Conservation (phyloP, 352 stramenopile genomes). For the Phytophthora colocasiae region DNA sequence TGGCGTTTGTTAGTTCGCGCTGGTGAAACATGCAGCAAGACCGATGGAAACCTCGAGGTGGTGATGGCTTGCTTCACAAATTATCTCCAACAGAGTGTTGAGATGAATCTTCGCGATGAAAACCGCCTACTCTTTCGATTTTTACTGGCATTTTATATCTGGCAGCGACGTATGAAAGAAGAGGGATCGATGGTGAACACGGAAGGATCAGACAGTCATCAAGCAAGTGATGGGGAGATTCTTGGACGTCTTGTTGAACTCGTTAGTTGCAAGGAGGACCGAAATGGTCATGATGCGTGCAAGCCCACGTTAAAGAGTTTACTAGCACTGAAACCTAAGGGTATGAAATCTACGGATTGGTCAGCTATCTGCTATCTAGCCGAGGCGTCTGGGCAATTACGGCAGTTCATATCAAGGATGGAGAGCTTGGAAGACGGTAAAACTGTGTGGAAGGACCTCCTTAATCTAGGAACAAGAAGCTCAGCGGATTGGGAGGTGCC, state of each 20-base stretch:
- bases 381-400: constrained; percentile 30
- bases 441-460: constrained; percentile 31
- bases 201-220: not conserved
- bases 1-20: constrained; percentile 45
- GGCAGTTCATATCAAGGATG: constrained; percentile 38
- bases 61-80: constrained; percentile 31
- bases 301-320: constrained; percentile 27
- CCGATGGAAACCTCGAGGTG: constrained; percentile 26
- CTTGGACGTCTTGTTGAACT: constrained; percentile 22
- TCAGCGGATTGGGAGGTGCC: constrained; percentile 16
- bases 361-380: constrained; percentile 40
- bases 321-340: constrained; percentile 28
- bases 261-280: constrained; percentile 1
- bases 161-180: constrained; percentile 33
- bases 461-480: constrained; percentile 12
- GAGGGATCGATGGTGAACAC: not conserved
- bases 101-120: constrained; percentile 41
- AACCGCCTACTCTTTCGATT: constrained; percentile 47
- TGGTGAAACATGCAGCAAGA: constrained; percentile 27
- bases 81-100: constrained; percentile 24
- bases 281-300: constrained; percentile 1
- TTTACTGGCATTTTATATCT: constrained; percentile 45
- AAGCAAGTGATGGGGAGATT: constrained; percentile 5
- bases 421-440: constrained; percentile 13
- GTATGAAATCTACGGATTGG: constrained; percentile 31